A percentile compares a stretch with the other conserved stretches of the same genome.
These are phyloP conservation scores for Wickerhamomyces sp. DNA, from an alignment of 1,139 yeast genomes.

Conservation along the genomic window DNA sequence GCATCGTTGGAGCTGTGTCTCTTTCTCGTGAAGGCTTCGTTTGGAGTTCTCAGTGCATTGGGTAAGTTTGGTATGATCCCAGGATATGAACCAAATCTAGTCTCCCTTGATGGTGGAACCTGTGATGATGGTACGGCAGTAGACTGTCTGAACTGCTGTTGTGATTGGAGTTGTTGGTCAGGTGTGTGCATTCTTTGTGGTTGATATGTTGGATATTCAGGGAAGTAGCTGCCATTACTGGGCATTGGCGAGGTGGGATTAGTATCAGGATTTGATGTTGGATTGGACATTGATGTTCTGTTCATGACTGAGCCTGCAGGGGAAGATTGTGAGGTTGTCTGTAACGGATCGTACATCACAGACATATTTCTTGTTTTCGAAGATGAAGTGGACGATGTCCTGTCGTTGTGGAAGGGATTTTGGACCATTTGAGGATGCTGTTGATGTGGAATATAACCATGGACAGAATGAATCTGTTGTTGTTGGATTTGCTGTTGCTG, in stretches of 20 bases:
- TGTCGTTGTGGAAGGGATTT: slow-evolving; percentile 26
- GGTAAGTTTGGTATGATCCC: slow-evolving; percentile 14
- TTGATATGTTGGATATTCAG: slow-evolving; percentile 13
- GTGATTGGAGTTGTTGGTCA: slow-evolving; percentile 3
- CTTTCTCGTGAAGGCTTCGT: slow-evolving; percentile 16
- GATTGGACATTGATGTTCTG: slow-evolving; percentile 11
- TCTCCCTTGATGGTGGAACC: slow-evolving; percentile 10
- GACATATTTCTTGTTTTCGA: slow-evolving; percentile 29
- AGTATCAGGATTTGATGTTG: slow-evolving; percentile 13
- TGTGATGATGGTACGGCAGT: not conserved
- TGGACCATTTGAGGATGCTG: slow-evolving; percentile 15
- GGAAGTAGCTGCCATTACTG: slow-evolving; percentile 13
- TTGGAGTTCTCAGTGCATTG: slow-evolving; percentile 6
- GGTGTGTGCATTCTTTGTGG: slow-evolving; percentile 11
- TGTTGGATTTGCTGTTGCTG: slow-evolving; percentile 13
- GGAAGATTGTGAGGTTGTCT: slow-evolving; percentile 22
- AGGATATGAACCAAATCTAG: slow-evolving; percentile 21
- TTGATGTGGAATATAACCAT: not conserved
- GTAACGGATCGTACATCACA: slow-evolving; percentile 30
- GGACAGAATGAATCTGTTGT: slow-evolving; percentile 7
- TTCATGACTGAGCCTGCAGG: slow-evolving; percentile 8
- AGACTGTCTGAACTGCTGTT: slow-evolving; percentile 1
- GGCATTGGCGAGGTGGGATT: slow-evolving; percentile 11
- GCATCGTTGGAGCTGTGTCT: slow-evolving; percentile 24
- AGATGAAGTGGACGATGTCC: slow-evolving; percentile 24